Base-by-base conservation (phyloP, 495 filamentous ascomycete species). In the Daldinia childiae region DNA sequence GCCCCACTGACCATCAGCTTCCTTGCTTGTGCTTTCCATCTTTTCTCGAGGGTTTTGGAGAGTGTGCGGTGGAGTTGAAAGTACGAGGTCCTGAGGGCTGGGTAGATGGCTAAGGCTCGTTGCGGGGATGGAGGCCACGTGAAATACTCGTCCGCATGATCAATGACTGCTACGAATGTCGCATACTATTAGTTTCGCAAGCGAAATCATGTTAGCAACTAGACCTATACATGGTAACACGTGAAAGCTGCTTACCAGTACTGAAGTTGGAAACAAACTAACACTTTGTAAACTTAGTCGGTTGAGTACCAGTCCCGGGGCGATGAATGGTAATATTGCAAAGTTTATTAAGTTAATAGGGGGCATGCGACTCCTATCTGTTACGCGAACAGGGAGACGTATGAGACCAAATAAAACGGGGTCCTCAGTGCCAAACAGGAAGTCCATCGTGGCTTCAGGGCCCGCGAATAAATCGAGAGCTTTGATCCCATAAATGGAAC, bases 71-170 rank as follows among this genome's bases (percentile, higher is more conserved):
- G 91, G 36, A 91, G 76, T n/a, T 82, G 79, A 57, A 87, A 84
- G 78, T 97, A 95, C 26, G 85, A 81, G 21, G 87, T 82, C 39
- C 91, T 88, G 30, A 94, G 66, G 60, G 88, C 88, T 1, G 93
- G 93, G 41, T 94, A 82, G 3, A 89, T 74, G 0, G 88, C 83
- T 64, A 95, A 81, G 15, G 89, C 88, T 83, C 92, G 87, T n/a
- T 87, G 84, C 3, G 90, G 86, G 24, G 88, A 92, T 0, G 92
- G 92, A 14, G 93, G 93, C 93, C 93, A 97, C 15, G 60, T 34
- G 4, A 74, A 61, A 12, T 78, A 68, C 12, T 75, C 58, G 51
- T 78, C 17, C 19, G 80, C 62, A 8, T 76, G 62, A 45, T 72
- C 66, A 45, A 75, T 66, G 5, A 76, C 26, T 6, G 62, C 60